These are phyloP conservation scores for Plasmodium adleri DNA, from an alignment of 169 alveolate species.

Conservation along the genomic window DNA sequence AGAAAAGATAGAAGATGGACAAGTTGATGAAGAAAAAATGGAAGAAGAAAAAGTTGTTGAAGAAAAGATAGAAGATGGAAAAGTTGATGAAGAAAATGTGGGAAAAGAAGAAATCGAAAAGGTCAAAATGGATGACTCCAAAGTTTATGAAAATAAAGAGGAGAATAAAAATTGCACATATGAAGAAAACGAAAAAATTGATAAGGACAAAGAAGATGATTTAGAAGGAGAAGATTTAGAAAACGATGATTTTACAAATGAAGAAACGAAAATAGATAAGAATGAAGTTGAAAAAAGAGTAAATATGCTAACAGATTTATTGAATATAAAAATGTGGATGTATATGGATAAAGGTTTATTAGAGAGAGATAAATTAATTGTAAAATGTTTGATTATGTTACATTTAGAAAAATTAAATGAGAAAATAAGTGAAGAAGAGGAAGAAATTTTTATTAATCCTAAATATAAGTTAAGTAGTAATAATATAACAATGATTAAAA, in stretches of 20 bases:
- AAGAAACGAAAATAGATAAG: slow-evolving; percentile 86
- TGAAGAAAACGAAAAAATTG: background rate
- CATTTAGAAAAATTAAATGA: slow-evolving; percentile 89
- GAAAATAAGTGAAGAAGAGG: slow-evolving; percentile 71
- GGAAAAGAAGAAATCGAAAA: background rate
- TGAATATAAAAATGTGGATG: slow-evolving; percentile 92
- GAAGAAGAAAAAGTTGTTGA: background rate
- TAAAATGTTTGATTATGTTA: slow-evolving; percentile 93
- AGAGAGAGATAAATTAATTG: slow-evolving; percentile 94
- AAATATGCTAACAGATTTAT: slow-evolving; percentile 88
- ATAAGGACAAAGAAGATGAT: slow-evolving; percentile 44
- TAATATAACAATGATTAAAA: background rate
- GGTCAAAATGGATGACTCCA: background rate
- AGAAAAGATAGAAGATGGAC: background rate
- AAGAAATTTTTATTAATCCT: slow-evolving; percentile 69
- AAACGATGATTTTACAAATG: slow-evolving; percentile 79
- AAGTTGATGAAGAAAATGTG: background rate
- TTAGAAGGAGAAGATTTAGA: slow-evolving; percentile 77
- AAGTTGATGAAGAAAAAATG: background rate
- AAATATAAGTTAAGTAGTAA: slow-evolving; percentile 81
- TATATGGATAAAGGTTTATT: slow-evolving; percentile 95
- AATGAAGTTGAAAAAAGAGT: slow-evolving; percentile 89
- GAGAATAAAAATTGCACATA: background rate
- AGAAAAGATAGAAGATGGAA: background rate
- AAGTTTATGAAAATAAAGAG: background rate